Base-by-base conservation (phyloP, 192 early-diverging fungal genomes). In the Thoreauomyces humboldtii region DNA sequence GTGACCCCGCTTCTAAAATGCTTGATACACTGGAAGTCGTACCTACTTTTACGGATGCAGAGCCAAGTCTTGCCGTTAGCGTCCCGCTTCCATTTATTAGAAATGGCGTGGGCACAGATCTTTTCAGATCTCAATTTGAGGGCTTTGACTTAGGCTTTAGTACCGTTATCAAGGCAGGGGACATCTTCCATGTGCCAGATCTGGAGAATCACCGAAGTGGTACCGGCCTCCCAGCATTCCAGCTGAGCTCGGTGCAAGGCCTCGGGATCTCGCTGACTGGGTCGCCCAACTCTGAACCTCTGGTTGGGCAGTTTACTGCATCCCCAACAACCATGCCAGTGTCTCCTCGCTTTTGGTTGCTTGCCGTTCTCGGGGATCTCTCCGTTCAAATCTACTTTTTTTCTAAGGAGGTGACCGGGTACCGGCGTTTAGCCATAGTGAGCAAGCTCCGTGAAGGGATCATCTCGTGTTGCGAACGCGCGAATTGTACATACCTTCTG, bases 371-470 rank as follows among this genome's bases (percentile, higher is more conserved):
- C 12, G 76, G 73, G 54, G 72, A 73, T 14, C 31, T 61, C 0
- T 74, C 63, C 37, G 83, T 87, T 2, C 82, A 87, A 46, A 65
- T 90, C 7, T 83, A 85, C 47, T 89, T 85, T 53, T 90, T 88
- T 63, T 91, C 88, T 4, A 88, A 85, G 62, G 63, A 74, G 4
- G 67, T 85, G 19, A 76, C 75, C 35, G 70, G 69, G 15, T 77
- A 73, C 28, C 70, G 78, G 32, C 79, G 83, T 33, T 65, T 78
- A 21, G 55, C 72, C 12, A 86, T 90, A 24, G 68, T 89, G 2
- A 59, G 77, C 11, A 69, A 74, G 24, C 73, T 87, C 0, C 75
- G 79, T 29, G 69, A 77, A 21, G 78, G 78, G 32, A 82, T 92
- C 9, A 58, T 69, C 29, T 71, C 85, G 31, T 83, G 85, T 22